Conservation (phyloP, 2,329 filamentous ascomycete genomes). For the Colletotrichum phormii region DNA sequence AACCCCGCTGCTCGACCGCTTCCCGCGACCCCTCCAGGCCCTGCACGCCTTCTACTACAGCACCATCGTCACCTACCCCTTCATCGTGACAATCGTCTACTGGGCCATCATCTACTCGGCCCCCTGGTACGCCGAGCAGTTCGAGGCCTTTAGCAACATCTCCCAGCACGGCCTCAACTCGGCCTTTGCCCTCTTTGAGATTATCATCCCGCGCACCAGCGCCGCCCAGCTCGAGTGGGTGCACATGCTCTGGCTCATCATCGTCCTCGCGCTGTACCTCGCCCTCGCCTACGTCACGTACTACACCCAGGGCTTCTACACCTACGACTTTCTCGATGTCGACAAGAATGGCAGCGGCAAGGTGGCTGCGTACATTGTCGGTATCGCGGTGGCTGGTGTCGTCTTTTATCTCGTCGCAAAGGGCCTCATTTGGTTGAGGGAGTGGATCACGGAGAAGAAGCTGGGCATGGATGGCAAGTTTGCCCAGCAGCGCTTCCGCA, state of each 20-base stretch:
- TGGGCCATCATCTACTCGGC: conserved; percentile 71
- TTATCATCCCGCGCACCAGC: conserved; percentile 74
- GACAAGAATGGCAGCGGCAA: conserved; percentile 57
- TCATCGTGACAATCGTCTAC: conserved; percentile 78
- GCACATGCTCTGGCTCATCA: conserved; percentile 74
- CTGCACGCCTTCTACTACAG: conserved; percentile 75
- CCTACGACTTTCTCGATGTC: conserved; percentile 83
- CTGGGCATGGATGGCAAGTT: conserved; percentile 57
- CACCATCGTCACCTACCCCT: conserved; percentile 71
- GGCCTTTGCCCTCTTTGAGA: conserved; percentile 79
- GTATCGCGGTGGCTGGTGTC: conserved; percentile 64
- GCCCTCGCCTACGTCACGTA: conserved; percentile 79
- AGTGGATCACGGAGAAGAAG: conserved; percentile 61
- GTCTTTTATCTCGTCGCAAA: conserved; percentile 65
- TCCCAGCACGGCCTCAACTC: conserved; percentile 82
- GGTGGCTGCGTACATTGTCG: conserved; percentile 74
- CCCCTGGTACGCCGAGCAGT: conserved; percentile 56
- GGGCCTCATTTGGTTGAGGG: conserved; percentile 62
- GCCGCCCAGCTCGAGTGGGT: conserved; percentile 66
- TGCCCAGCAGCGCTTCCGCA: conserved; percentile 41
- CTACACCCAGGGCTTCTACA: conserved; percentile 77
- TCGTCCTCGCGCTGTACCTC: conserved; percentile 80
- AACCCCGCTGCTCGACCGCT: conserved; percentile 65
- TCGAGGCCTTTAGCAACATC: conserved; percentile 72
- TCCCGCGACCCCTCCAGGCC: conserved; percentile 71